phyloP scores from a whole-genome alignment of 108 stramenopile genomes.

The Parmales sp. region DNA sequence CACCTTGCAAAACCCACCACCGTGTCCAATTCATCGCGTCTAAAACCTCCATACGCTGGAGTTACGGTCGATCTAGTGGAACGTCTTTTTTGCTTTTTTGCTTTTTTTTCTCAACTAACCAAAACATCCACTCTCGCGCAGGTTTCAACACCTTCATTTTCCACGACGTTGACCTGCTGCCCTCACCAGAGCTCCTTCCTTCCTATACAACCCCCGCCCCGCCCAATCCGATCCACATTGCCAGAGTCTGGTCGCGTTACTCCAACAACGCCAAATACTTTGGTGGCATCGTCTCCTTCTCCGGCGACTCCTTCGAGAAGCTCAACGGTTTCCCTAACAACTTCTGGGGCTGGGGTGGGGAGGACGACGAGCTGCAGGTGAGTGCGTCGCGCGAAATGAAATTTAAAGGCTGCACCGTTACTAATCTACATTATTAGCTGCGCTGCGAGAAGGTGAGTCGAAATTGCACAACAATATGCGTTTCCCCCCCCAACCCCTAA shows the following conservation, averaged over 20 bases:
- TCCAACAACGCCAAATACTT: conserved; percentile 92
- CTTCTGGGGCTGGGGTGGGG: conserved; percentile 99
- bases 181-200: conserved; percentile 50
- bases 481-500: too few species aligned
- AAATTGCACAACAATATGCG: too few species aligned
- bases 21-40: too few species aligned
- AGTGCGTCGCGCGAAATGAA: too few species aligned
- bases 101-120: too few species aligned
- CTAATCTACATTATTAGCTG: too few species aligned
- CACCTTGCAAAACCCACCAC: too few species aligned
- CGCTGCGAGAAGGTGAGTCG: conserved; percentile 58
- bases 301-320: conserved; percentile 56
- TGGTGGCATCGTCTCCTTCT: conserved; percentile 89
- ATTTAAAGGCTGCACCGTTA: too few species aligned
- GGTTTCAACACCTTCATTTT: conserved; percentile 75
- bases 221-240: conserved; percentile 80
- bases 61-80: too few species aligned
- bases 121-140: too few species aligned
- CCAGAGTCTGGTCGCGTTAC: conserved; percentile 93
- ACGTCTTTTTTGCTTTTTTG: too few species aligned
- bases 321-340: conserved; percentile 97
- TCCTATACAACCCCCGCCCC: conserved; percentile 78
- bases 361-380: conserved; percentile 96
- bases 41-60: too few species aligned
- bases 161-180: conserved; percentile 97